A percentile compares a stretch with the other conserved stretches of the same genome.
Conservation (phyloP, 495 filamentous ascomycete genomes). For the Platismatia glauca region DNA sequence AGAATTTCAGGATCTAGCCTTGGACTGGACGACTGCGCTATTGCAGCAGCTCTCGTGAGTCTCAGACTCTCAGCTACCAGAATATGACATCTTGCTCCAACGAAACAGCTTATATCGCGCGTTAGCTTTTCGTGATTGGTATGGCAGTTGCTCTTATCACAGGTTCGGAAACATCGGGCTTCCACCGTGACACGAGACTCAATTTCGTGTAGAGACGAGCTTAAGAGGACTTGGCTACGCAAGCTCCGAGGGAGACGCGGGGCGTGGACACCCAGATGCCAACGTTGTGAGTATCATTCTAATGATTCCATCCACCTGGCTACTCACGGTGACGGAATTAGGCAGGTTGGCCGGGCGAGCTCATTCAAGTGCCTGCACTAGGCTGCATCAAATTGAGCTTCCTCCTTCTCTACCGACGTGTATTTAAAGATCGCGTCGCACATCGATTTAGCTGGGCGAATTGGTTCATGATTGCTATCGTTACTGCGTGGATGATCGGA, state of each 20-base stretch:
- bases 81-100: neutral
- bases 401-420: constrained; percentile 4
- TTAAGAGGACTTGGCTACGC: constrained; percentile 11
- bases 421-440: neutral
- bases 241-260: neutral
- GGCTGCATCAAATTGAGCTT: constrained; percentile 6
- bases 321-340: neutral
- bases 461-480: neutral
- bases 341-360: constrained; percentile 2
- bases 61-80: neutral
- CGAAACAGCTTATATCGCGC: neutral
- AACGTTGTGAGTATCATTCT: constrained; percentile 6
- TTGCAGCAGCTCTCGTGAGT: constrained; percentile 3
- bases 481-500: neutral
- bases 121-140: constrained; percentile 7
- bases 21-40: neutral
- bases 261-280: constrained; percentile 1
- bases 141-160: constrained; percentile 8
- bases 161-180: neutral
- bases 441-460: neutral
- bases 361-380: constrained; percentile 5
- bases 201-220: neutral
- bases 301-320: neutral
- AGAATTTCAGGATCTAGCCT: neutral
- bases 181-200: neutral